Conservation (phyloP, 495 filamentous ascomycete genomes). For the Penicillium lagena region DNA sequence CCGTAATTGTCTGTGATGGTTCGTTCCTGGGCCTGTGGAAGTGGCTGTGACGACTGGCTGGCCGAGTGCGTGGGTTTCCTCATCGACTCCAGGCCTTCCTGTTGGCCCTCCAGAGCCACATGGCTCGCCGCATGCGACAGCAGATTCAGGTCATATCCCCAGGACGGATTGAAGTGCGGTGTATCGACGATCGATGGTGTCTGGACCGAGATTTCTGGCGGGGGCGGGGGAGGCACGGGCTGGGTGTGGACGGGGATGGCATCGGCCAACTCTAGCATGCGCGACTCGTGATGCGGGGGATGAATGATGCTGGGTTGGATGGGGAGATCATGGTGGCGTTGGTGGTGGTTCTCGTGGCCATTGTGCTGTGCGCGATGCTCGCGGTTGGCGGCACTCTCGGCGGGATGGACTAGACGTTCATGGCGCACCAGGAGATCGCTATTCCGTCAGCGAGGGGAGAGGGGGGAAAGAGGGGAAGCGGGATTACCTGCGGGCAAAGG, state of each 20-base stretch:
- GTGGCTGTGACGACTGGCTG: slow-evolving; percentile 25
- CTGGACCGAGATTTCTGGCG: slow-evolving; percentile 35
- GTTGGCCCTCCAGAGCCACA: slow-evolving; percentile 43
- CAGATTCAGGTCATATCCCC: slow-evolving; percentile 45
- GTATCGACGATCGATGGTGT: slow-evolving; percentile 38
- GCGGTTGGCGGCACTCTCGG: slow-evolving; percentile 44
- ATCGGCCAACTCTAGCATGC: slow-evolving; percentile 43
- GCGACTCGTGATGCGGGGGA: slow-evolving; percentile 37
- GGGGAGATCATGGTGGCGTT: slow-evolving; percentile 22
- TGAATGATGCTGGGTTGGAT: slow-evolving; percentile 34
- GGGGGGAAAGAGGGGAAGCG: not conserved
- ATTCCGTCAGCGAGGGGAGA: slow-evolving; percentile 21
- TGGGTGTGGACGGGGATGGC: slow-evolving; percentile 38
- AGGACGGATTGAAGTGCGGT: slow-evolving; percentile 43
- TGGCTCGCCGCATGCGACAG: slow-evolving; percentile 45
- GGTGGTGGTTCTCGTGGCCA: slow-evolving; percentile 17
- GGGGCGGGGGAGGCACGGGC: slow-evolving; percentile 20
- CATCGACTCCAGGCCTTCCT: slow-evolving; percentile 37
- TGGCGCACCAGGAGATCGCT: slow-evolving; percentile 68
- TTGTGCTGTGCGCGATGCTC: slow-evolving; percentile 32
- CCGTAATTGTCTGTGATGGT: slow-evolving; percentile 41
- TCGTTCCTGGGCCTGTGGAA: slow-evolving; percentile 29
- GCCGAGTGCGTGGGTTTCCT: slow-evolving; percentile 30
- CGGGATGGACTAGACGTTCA: slow-evolving; percentile 66
- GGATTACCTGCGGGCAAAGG: slow-evolving; percentile 44